Evolutionary conservation across 2,329 filamentous ascomycete species (phyloP).

Genomic region (Trichoderma sp.): DNA sequence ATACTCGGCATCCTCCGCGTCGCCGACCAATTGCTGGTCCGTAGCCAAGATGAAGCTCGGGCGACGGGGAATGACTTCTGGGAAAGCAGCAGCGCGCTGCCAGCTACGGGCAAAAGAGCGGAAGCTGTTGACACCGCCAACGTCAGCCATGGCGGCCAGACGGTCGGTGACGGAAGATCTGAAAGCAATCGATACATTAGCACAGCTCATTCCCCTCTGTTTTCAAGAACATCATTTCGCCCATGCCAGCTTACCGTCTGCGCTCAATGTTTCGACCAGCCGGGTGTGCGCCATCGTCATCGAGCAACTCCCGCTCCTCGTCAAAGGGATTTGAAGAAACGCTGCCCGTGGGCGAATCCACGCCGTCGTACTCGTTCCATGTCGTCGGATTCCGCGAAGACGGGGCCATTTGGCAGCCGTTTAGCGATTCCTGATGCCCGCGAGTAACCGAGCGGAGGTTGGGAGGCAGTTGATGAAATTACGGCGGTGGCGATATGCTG

Average conservation of each 20-base stretch:
- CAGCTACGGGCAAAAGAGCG: slow-evolving; percentile 91
- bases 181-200: neutral
- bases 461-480: neutral
- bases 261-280: slow-evolving; percentile 29
- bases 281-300: slow-evolving; percentile 30
- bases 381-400: slow-evolving; percentile 43
- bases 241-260: slow-evolving; percentile 35
- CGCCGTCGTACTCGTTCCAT: slow-evolving; percentile 51
- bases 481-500: neutral
- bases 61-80: slow-evolving; percentile 80
- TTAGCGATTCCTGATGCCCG: neutral
- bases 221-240: neutral
- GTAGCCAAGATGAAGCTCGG: slow-evolving; percentile 70
- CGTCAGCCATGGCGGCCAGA: slow-evolving; percentile 63
- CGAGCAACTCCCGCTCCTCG: slow-evolving; percentile 51
- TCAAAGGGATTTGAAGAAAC: slow-evolving; percentile 45
- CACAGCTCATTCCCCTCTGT: too few relatives aligned
- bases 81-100: slow-evolving; percentile 86
- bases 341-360: slow-evolving; percentile 46
- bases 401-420: slow-evolving; percentile 33
- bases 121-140: slow-evolving; percentile 90
- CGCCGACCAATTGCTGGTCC: slow-evolving; percentile 44
- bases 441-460: neutral
- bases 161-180: slow-evolving; percentile 63
- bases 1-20: slow-evolving; percentile 42